A percentile compares a stretch with the other conserved stretches of the same genome.
Conservation (phyloP, 2,329 filamentous ascomycete species). For the Fusarium metavorans region DNA sequence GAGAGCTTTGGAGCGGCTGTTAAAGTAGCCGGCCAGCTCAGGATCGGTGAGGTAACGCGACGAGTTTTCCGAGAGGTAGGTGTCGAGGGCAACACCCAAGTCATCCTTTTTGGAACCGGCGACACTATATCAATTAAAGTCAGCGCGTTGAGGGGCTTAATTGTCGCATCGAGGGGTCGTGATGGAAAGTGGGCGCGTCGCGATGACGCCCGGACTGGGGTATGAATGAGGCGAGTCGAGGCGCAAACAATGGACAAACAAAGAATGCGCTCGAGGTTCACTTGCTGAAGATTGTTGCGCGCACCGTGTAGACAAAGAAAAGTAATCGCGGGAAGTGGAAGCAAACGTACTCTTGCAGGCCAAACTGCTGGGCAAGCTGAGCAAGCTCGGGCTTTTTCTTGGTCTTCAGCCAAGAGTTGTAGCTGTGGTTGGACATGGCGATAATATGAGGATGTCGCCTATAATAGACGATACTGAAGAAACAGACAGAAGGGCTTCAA, state of each 20-base stretch:
- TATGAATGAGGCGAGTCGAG: background rate
- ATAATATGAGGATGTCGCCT: constrained; percentile 44
- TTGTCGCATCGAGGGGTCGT: constrained; percentile 20
- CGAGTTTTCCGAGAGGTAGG: constrained; percentile 77
- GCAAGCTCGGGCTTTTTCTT: constrained; percentile 86
- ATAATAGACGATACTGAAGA: constrained; percentile 12
- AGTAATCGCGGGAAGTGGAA: background rate
- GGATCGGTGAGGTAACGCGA: constrained; percentile 72
- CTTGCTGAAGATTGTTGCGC: constrained; percentile 1
- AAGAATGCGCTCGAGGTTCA: constrained; percentile 10
- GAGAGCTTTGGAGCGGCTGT: constrained; percentile 69
- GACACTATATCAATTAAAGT: constrained; percentile 61
- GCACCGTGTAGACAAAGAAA: background rate
- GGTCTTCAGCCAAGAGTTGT: constrained; percentile 79
- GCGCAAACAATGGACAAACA: constrained; percentile 31
- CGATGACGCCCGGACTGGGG: constrained; percentile 28
- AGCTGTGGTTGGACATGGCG: constrained; percentile 48
- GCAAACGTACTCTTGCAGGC: constrained; percentile 75
- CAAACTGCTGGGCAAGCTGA: constrained; percentile 78
- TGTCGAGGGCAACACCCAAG: constrained; percentile 80
- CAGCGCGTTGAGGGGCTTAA: constrained; percentile 21
- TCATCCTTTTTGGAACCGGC: constrained; percentile 82
- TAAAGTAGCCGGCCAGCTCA: constrained; percentile 80
- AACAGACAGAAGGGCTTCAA: background rate
- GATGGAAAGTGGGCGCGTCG: constrained; percentile 32